A percentile compares a stretch with the other conserved stretches of the same genome.
Evolutionary conservation across 2,329 filamentous ascomycete species (phyloP).

Genomic region (Zymoseptoria brevis): DNA sequence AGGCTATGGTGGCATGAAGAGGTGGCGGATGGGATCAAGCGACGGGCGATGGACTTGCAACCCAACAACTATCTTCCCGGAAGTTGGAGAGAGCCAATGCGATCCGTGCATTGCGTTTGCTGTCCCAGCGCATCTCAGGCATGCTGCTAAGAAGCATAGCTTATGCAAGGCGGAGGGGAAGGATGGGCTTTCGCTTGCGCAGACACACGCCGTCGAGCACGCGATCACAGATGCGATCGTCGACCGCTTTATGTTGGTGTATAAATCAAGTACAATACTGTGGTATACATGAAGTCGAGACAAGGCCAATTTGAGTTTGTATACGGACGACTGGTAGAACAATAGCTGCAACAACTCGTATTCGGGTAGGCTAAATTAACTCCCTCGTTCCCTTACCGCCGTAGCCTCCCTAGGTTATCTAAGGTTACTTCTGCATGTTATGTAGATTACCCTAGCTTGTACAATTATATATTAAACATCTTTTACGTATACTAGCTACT

Average conservation of each 20-base stretch:
- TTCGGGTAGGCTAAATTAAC: too few species aligned
- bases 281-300: not conserved
- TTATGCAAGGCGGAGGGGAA: not conserved
- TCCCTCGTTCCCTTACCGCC: too few species aligned
- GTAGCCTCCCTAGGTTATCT: too few species aligned
- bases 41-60: not conserved
- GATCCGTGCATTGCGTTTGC: not conserved
- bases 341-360: too few species aligned
- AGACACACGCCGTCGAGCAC: not conserved
- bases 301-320: not conserved
- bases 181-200: not conserved
- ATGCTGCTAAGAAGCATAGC: not conserved
- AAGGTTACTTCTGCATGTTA: too few species aligned
- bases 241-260: not conserved
- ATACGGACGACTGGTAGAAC: too few species aligned
- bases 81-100: not conserved
- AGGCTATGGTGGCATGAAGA: not conserved
- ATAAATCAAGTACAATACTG: not conserved
- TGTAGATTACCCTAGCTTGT: too few species aligned
- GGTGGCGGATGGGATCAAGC: not conserved
- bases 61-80: not conserved
- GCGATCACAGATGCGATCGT: not conserved
- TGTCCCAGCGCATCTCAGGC: not conserved
- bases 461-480: too few species aligned
- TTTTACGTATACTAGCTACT: too few species aligned